A percentile compares a stretch with the other conserved stretches of the same genome.
These are phyloP conservation scores for Cokeromyces recurvatus DNA, from an alignment of 371 early-diverging fungal genomes.

Conservation along the genomic window DNA sequence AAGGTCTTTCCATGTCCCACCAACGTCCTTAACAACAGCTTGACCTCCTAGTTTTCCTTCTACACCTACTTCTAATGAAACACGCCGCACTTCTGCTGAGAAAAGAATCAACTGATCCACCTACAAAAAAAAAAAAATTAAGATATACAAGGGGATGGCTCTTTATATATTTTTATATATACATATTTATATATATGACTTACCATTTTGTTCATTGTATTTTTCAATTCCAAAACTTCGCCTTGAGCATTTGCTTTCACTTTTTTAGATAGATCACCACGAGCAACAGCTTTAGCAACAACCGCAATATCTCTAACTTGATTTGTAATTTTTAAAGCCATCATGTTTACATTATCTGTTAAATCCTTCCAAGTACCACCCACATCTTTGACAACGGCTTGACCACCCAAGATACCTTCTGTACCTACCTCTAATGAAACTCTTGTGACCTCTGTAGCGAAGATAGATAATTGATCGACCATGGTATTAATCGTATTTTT, in stretches of 20 bases:
- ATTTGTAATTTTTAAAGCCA: conserved; percentile 42
- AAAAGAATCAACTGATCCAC: conserved; percentile 31
- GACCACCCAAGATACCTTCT: conserved; percentile 56
- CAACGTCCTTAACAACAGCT: conserved; percentile 41
- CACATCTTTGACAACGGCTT: conserved; percentile 58
- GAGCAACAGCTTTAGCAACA: conserved; percentile 44
- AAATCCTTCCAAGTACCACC: conserved; percentile 59
- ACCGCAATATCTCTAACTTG: conserved; percentile 47
- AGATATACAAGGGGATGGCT: conserved; percentile 1
- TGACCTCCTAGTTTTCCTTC: conserved; percentile 46
- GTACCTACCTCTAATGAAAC: conserved; percentile 51
- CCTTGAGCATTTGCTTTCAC: conserved; percentile 47
- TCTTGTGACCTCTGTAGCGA: conserved; percentile 64
- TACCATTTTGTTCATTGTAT: conserved; percentile 47
- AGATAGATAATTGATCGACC: conserved; percentile 57
- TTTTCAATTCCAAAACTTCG: conserved; percentile 42
- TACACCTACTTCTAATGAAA: conserved; percentile 50
- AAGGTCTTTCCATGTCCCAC: conserved; percentile 52
- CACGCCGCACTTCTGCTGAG: conserved; percentile 41
- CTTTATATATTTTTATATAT: neutral
- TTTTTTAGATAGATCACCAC: conserved; percentile 42
- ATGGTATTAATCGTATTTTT: conserved; percentile 62
- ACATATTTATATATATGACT: neutral
- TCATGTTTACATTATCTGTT: conserved; percentile 61
- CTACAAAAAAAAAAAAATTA: conserved; percentile 27